Evolutionary conservation across 371 early-diverging fungal genomes (phyloP), one percentile per base, ranked within the genome.

Genomic region (Zychaea mexicana): DNA sequence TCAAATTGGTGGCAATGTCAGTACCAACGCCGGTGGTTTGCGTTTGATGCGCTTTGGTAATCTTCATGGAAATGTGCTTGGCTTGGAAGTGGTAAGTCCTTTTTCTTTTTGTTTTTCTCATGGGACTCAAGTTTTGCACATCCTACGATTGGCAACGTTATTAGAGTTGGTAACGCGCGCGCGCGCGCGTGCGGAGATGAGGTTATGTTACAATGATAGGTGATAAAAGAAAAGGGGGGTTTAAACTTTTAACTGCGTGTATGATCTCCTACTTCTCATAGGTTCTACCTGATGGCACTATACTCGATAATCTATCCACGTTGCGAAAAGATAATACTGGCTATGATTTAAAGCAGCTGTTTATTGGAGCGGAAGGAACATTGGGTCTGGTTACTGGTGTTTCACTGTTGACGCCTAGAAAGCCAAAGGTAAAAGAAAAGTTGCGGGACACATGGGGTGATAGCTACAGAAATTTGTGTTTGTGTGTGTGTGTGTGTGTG

Each of bases 1-100:
- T 72, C 91, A 92, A 52, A 88, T 97, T 42, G 97, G 96, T 39
- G 96, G 97, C 52, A 96, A 96, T 67, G 92, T 96, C 3, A 88
- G 94, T 8, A 94, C 96, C 3, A 96, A 97, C 70, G 97, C 97
- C 0, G 96, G 97, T 27, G 96, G 98, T 0, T 78, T 96, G 54
- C 77, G 96, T 28, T 78, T 93, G 38, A 76, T 96, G 66, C 81
- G 92, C 17, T 97, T 92, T 73, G 97, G 97, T 28, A 87, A 89
- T 22, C 75, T 97, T 31, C 95, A 95, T 65, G 96, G 96, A 15
- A 90, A 89, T 30, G 96, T 95, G 5, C 83, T 97, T 42, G 93
- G 93, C 4, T 68, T 92, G 30, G 90, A 93, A 78, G 89, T 80
- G 53, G 91, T 85, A 82, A 32, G 70, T 57, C n/a, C n/a, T n/a